A percentile compares a stretch with the other conserved stretches of the same genome.
These are phyloP conservation scores for Epichloe coenophiala DNA, from an alignment of 2,329 filamentous ascomycete species.

Conservation along the genomic window DNA sequence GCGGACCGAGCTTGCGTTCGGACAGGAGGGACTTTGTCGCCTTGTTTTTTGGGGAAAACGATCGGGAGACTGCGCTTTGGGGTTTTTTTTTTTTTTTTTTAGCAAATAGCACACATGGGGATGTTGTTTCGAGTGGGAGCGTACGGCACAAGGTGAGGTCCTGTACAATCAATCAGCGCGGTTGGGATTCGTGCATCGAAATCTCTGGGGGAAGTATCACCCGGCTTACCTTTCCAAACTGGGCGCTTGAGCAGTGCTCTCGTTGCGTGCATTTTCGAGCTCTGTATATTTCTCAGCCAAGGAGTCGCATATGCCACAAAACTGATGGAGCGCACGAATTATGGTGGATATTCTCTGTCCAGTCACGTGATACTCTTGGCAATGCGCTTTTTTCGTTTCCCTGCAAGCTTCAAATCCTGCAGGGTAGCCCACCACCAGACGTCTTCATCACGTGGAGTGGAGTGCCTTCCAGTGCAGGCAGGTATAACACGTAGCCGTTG, in stretches of 20 bases:
- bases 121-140: constrained; percentile 7
- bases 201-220: not conserved
- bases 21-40: constrained; percentile 57
- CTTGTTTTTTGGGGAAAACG: constrained; percentile 40
- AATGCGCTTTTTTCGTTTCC: no score
- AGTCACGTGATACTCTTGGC: not conserved
- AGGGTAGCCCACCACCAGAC: not conserved
- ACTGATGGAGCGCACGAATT: no score
- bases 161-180: constrained; percentile 14
- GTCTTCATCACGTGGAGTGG: not conserved
- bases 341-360: not conserved
- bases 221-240: constrained; percentile 66
- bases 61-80: constrained; percentile 43
- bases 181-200: not conserved
- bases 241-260: constrained; percentile 58
- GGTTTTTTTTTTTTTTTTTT: not conserved
- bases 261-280: constrained; percentile 51
- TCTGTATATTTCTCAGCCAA: not conserved
- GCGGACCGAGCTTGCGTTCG: constrained; percentile 77
- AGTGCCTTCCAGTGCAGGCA: not conserved
- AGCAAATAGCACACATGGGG: constrained; percentile 5
- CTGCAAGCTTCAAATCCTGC: no score
- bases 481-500: not conserved
- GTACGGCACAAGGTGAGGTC: constrained; percentile 42
- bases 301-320: no score